Base-by-base conservation (phyloP, 305 asterid species). In the Stenogyne calaminthoides region DNA sequence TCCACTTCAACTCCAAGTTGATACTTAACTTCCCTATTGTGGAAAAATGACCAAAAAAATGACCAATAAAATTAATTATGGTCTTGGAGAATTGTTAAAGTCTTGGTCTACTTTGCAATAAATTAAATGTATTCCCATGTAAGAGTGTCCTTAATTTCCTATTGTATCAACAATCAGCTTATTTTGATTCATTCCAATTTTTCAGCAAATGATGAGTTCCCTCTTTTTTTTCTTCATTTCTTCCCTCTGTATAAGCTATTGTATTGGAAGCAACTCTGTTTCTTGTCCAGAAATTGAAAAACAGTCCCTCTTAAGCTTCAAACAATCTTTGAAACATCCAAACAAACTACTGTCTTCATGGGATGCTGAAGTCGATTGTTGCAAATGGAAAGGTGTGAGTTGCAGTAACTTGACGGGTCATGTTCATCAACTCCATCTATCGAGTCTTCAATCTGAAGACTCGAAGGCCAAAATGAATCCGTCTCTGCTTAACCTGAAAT, bases 361-460 rank as follows among this genome's bases (percentile, higher is more conserved):
- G 82, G 34, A 37, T 27, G 9, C 9, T 47, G 62, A 60, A 37
- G 71, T 70, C 27, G 72, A 72, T 18, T 84, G 85, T 11, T 81
- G 84, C 57, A 15, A 15, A 11, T 80, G 84, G 83, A 51, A 80
- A 25, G 81, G 83, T 12, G 70, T 84, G 10, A 12, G 65, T 7
- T 79, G 84, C 65, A 44, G 68, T 72, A 81, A 64, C 34, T 32
- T 39, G 1, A 81, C 75, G 0, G 80, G 82, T 54, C 78, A 75
- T 74, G 84, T 84, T n/a, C 9, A 32, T 11, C 73, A 67, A 57
- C 75, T 84, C 46, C 71, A 58, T 58, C 76, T 81, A 7, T 65
- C 1, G 12, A 6, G 22, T 9, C 9, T 1, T 27, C 4, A 27
- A 27, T 22, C 25, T 22, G 25, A 22, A 22, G 40, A 27, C 2